phyloP scores from a whole-genome alignment of 2,329 filamentous ascomycete genomes.

The Talaromyces pinophilus region DNA sequence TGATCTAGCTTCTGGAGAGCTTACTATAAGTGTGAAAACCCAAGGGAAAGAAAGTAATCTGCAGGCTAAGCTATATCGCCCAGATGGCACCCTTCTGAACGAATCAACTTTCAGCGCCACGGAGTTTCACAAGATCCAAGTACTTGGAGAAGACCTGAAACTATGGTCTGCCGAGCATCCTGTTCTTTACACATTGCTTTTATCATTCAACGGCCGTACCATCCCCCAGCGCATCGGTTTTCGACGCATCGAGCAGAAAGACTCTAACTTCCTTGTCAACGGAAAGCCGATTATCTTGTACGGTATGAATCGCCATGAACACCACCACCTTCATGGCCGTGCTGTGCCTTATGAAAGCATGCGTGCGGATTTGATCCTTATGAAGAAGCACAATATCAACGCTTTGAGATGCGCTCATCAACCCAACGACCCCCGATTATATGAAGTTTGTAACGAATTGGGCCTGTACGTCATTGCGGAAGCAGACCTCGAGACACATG shows the following conservation, averaged over 20 bases:
- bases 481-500: conserved; percentile 42
- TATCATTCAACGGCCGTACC: conserved; percentile 34
- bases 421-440: conserved; percentile 48
- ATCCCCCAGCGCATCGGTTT: conserved; percentile 62
- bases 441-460: conserved; percentile 38
- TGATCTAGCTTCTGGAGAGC: conserved; percentile 1
- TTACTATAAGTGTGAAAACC: conserved; percentile 53
- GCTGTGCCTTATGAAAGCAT: conserved; percentile 65
- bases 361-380: conserved; percentile 62
- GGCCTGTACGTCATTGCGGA: conserved; percentile 43
- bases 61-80: conserved; percentile 30
- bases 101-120: background rate
- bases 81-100: conserved; percentile 23
- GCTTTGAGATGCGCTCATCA: conserved; percentile 70
- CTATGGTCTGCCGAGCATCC: conserved; percentile 71
- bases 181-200: conserved; percentile 56
- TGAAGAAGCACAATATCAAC: conserved; percentile 73
- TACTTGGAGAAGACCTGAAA: conserved; percentile 55
- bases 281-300: conserved; percentile 62
- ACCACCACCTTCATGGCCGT: conserved; percentile 65
- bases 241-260: conserved; percentile 59
- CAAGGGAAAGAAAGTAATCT: conserved; percentile 56
- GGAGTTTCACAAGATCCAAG: conserved; percentile 28
- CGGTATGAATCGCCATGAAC: conserved; percentile 71
- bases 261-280: conserved; percentile 59